phyloP scores from a whole-genome alignment of 768 basidiomycete species.

The Suillus ampliporus region DNA sequence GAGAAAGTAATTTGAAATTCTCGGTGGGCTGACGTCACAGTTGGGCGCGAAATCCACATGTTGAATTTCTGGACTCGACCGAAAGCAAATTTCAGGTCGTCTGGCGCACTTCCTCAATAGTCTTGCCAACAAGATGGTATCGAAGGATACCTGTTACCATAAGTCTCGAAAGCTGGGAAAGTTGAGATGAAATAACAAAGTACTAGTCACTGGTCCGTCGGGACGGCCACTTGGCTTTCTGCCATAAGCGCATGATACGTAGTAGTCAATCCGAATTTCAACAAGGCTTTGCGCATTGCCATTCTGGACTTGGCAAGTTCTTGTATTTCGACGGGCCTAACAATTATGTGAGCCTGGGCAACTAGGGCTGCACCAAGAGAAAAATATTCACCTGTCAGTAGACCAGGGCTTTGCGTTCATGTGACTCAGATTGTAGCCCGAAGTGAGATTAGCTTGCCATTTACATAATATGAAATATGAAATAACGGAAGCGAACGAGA shows the following conservation, averaged over 20 bases:
- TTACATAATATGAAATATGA: not conserved
- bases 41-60: not conserved
- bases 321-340: not conserved
- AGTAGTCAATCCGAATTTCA: not conserved
- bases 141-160: not conserved
- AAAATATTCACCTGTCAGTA: not conserved
- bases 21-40: not conserved
- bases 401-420: not conserved
- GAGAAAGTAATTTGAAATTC: not conserved
- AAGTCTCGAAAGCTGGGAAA: not conserved
- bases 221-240: not conserved
- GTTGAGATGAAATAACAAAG: not conserved
- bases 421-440: not conserved
- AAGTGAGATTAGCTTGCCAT: not conserved
- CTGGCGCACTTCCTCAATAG: not conserved
- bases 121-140: not conserved
- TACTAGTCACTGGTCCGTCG: not conserved
- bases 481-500: conserved; percentile 5
- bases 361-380: conserved; percentile 5
- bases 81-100: not conserved
- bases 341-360: not conserved
- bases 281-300: not conserved
- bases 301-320: conserved; percentile 5
- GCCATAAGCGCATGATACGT: not conserved
- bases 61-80: not conserved